Conservation (phyloP, 208 protist species). For the Trypanosoma melophagium region DNA sequence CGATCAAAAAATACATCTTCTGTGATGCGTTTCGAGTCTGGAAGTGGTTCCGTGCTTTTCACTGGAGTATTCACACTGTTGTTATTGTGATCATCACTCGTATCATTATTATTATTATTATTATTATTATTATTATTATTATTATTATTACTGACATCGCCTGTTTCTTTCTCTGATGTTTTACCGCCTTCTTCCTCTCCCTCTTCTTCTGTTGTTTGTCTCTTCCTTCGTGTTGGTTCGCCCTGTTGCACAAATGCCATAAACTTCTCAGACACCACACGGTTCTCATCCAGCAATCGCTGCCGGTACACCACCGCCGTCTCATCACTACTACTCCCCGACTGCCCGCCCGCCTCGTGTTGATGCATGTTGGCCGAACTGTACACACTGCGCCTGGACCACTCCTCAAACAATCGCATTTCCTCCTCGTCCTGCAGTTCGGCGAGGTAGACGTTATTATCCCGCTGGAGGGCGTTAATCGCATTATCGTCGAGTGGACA, state of each 20-base stretch:
- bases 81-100: neutral
- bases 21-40: slow-evolving; percentile 22
- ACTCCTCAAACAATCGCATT: slow-evolving; percentile 39
- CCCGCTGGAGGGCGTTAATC: slow-evolving; percentile 41
- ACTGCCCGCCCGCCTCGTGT: neutral
- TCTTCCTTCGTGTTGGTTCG: neutral
- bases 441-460: slow-evolving; percentile 41
- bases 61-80: neutral
- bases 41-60: neutral
- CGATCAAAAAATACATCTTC: slow-evolving; percentile 83
- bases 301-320: slow-evolving; percentile 36
- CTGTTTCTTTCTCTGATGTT: neutral
- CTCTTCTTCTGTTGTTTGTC: neutral
- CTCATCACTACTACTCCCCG: slow-evolving; percentile 18
- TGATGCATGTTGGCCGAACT: slow-evolving; percentile 38
- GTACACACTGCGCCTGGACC: slow-evolving; percentile 44
- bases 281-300: slow-evolving; percentile 66
- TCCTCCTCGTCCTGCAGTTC: slow-evolving; percentile 35
- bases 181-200: neutral
- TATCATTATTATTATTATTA: neutral
- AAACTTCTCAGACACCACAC: slow-evolving; percentile 57
- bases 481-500: slow-evolving; percentile 42
- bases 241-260: slow-evolving; percentile 38
- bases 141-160: neutral
- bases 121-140: neutral